Base-by-base conservation (phyloP, 176 grass and related monocot genomes). In the Neostapfia colusana region DNA sequence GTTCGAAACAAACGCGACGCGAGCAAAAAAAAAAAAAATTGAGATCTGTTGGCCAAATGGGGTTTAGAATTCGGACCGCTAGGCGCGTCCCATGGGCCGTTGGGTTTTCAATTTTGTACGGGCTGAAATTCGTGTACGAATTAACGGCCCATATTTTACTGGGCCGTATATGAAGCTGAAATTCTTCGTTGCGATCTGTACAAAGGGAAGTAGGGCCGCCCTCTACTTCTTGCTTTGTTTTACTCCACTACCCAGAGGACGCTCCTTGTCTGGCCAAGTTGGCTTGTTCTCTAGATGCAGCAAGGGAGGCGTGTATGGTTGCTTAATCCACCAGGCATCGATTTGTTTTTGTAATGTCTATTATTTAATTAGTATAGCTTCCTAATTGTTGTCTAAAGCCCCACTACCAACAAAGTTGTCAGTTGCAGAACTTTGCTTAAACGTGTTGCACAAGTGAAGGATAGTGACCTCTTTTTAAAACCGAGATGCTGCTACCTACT, bases 1-100 rank as follows among this genome's bases (percentile, higher is more conserved):
- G 31, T 77, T 81, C 84, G 70, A 86, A 86, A 81, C 77, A 75
- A 81, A 75, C 5, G 7, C 31, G 25, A 55, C 31, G 20, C 24
- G 3, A 27, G 25, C 6, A 23, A 36, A 28, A 21, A 35, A 37
- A n/a, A 54, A 57, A 37, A 20, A 48, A 25, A 13, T 9, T n/a
- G 40, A 38, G 49, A 85, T 65, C 67, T 77, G 45, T 0, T 50
- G 54, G 16, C 21, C 16, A 43, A 44, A 51, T 50, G n/a, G 65
- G 8, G n/a, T 45, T 59, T 42, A 9, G 74, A 75, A 58, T 38
- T 75, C 14, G 62, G 70, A 74, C 21, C 20, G 57, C 21, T 36
- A 21, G 55, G 26, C 8, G 26, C 65, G 26, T 23, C 24, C 2
- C 37, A 1, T 41, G 51, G 35, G n/a, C 36, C 5, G 26, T 26